Evolutionary conservation across 2,329 filamentous ascomycete genomes (phyloP).

Genomic region (Aspergillus sp.): DNA sequence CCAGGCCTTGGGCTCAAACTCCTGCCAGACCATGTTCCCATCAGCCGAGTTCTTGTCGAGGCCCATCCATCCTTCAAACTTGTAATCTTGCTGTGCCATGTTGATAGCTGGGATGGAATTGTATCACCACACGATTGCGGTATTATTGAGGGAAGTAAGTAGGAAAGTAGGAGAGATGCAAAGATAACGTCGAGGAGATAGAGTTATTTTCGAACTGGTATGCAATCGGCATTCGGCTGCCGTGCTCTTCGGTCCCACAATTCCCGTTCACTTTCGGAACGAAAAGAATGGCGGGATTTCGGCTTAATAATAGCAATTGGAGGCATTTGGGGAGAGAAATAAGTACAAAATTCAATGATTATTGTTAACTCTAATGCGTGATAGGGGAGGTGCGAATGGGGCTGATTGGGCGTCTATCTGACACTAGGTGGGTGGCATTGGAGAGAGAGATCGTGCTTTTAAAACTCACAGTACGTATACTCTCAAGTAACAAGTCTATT

Average conservation of each 20-base stretch:
- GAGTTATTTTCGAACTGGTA: not conserved
- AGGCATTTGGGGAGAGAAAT: not conserved
- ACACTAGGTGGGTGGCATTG: not conserved
- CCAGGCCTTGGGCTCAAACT: conserved; percentile 65
- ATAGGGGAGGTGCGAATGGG: too few relatives aligned
- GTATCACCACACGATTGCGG: not conserved
- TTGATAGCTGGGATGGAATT: not conserved
- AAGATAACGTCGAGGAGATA: not conserved
- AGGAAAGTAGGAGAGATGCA: not conserved
- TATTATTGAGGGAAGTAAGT: not conserved
- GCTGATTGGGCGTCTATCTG: too few relatives aligned
- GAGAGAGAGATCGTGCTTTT: not conserved
- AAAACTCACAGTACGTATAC: not conserved
- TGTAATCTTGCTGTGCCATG: conserved; percentile 41
- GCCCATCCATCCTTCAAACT: conserved; percentile 60
- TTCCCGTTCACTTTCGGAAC: not conserved
- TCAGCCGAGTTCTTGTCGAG: conserved; percentile 49
- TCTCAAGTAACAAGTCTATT: conserved; percentile 9
- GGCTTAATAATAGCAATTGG: conserved; percentile 3
- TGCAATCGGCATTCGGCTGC: not conserved
- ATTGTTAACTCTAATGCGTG: too few relatives aligned
- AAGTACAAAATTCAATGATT: too few relatives aligned
- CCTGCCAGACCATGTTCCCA: conserved; percentile 56
- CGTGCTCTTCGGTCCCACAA: not conserved
- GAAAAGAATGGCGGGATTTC: not conserved